These are phyloP conservation scores for Geotrichum carabidarum DNA, from an alignment of 1,139 yeast species.

Conservation along the genomic window DNA sequence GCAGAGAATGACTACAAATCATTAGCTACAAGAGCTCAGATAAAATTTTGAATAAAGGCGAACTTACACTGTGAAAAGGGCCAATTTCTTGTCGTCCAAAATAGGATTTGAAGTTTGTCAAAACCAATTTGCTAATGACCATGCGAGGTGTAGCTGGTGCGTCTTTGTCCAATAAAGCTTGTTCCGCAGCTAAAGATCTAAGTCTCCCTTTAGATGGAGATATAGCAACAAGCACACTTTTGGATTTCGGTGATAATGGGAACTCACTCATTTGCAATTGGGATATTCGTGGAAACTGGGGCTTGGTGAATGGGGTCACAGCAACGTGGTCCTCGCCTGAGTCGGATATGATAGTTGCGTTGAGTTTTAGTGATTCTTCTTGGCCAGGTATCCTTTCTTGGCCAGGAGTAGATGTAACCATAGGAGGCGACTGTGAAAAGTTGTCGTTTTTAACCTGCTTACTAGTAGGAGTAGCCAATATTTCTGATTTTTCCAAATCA, in stretches of 20 bases:
- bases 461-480: not conserved
- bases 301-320: not conserved
- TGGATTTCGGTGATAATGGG: not conserved
- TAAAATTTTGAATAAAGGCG: not conserved
- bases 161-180: constrained; percentile 12
- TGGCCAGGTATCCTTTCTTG: not conserved
- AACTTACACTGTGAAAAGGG: constrained; percentile 62
- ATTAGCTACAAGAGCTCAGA: constrained; percentile 13
- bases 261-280: not conserved
- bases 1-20: constrained; percentile 73
- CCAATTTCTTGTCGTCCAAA: constrained; percentile 92
- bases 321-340: not conserved
- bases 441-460: not conserved
- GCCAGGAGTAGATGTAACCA: constrained; percentile 6
- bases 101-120: constrained; percentile 88
- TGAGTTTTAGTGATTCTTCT: too few species aligned
- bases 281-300: not conserved
- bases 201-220: constrained; percentile 20
- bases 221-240: constrained; percentile 15
- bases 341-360: not conserved
- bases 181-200: constrained; percentile 18
- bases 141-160: constrained; percentile 48
- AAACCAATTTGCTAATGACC: constrained; percentile 66
- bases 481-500: not conserved
- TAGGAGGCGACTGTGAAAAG: not conserved